Base-by-base conservation (phyloP, 306 rosid genomes). In the Ziziphus jujuba region DNA sequence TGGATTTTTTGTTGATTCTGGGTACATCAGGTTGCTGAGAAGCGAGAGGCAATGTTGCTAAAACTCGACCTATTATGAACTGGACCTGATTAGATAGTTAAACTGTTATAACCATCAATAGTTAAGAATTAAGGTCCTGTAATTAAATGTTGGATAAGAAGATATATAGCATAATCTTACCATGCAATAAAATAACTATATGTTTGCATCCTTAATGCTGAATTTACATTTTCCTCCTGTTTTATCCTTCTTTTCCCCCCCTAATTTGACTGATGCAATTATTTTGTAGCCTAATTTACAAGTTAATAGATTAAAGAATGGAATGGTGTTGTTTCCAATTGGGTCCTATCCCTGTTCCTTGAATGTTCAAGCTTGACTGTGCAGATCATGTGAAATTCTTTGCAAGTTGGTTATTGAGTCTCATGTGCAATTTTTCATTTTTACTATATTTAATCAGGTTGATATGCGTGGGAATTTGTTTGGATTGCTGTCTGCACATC, bases 401-500 rank as follows among this genome's bases (percentile, higher is more conserved):
- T 53, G 25, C 36, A 56, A 47, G 67, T 31, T 44, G 19, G 47
- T 38, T 22, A 51, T 40, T 61, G 55, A 25, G n/a, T 66, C 48
- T 40, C 6, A 25, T 31, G 36, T 61, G 60, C 49, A 54, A 53
- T 66, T 56, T 2, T 7, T 35, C 28, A 49, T 48, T 16, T 17
- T 10, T 10, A 1, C 60, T 49, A 21, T 65, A 25, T 28, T 25
- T 21, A 10, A 17, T 66, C 87, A 93, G 99, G 87, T 88, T 36
- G 99, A 93, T 79, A 44, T 93, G 90, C 84, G 99, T 76, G 97
- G 99, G 68, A 73, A 79, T 80, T 62, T 93, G 82, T 84, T 90
- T 1, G 97, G 99, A 57, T 56, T 93, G 76, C 80, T 93, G 65
- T 78, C 97, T 67, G 84, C 96, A 9, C 97, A 93, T 85, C 86